Evolutionary conservation across 2,329 filamentous ascomycete species (phyloP).

Genomic region (Berkeleyomyces basicola): DNA sequence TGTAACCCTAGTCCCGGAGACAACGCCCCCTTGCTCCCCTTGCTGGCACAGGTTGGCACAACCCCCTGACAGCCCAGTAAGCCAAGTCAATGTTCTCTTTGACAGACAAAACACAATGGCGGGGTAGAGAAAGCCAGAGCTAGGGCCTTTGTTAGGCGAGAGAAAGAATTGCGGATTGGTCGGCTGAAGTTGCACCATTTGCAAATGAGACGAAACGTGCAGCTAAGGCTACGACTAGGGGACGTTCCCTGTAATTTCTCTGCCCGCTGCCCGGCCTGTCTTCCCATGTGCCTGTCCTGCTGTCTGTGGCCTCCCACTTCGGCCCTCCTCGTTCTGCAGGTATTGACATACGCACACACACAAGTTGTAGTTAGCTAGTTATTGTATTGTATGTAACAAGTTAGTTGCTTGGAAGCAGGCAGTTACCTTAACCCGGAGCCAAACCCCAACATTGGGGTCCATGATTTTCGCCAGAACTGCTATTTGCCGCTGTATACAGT

Average conservation of each 20-base stretch:
- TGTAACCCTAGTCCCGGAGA: not conserved
- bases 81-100: not conserved
- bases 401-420: too few relatives aligned
- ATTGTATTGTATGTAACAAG: too few relatives aligned
- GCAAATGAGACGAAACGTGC: constrained; percentile 1
- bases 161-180: constrained; percentile 2
- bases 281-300: not conserved
- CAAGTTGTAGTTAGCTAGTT: too few relatives aligned
- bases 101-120: constrained; percentile 1
- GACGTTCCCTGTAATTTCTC: not conserved
- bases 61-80: not conserved
- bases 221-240: not conserved
- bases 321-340: not conserved
- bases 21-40: not conserved
- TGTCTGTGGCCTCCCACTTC: not conserved
- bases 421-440: too few relatives aligned
- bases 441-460: not conserved
- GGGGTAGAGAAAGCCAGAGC: not conserved
- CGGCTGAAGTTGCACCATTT: constrained; percentile 2
- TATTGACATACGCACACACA: too few relatives aligned
- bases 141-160: constrained; percentile 1
- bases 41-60: too few relatives aligned
- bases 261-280: not conserved
- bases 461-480: not conserved
- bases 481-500: not conserved